Percentiles rank a stretch among this genome's conserved stretches.
phyloP scores from a whole-genome alignment of 106 monocot species.

The Chionographis japonica region DNA sequence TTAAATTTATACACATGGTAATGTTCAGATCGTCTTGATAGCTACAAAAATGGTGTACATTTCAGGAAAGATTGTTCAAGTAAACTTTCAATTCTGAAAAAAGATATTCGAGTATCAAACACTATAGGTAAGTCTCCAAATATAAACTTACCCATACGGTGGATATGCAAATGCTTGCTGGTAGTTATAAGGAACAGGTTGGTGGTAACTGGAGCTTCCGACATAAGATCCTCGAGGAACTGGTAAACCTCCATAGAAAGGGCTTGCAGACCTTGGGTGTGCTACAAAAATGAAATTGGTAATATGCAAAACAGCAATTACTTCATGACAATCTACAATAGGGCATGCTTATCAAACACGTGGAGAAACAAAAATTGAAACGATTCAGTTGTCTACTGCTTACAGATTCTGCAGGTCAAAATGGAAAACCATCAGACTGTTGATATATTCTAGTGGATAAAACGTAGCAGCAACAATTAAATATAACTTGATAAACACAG shows the following conservation, averaged over 20 bases:
- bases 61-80: not conserved
- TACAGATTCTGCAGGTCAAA: no score
- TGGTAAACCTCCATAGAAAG: slow-evolving; percentile 42
- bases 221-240: slow-evolving; percentile 37
- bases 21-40: no score
- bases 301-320: not conserved
- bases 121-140: not conserved
- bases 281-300: slow-evolving; percentile 17
- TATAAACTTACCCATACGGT: slow-evolving; percentile 44
- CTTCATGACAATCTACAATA: not conserved
- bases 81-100: not conserved
- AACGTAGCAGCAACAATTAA: no score
- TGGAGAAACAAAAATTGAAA: not conserved
- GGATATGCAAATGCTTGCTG: slow-evolving; percentile 57
- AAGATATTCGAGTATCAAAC: not conserved
- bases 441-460: no score
- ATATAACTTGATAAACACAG: no score
- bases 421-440: no score
- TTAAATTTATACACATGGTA: no score
- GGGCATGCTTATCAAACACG: no score
- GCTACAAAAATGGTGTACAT: no score
- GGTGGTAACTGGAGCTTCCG: slow-evolving; percentile 40
- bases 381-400: no score
- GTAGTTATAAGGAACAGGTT: slow-evolving; percentile 41
- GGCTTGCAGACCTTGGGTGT: slow-evolving; percentile 20